Base-by-base conservation (phyloP, 345 rosid species). In the Acer yangbiense region DNA sequence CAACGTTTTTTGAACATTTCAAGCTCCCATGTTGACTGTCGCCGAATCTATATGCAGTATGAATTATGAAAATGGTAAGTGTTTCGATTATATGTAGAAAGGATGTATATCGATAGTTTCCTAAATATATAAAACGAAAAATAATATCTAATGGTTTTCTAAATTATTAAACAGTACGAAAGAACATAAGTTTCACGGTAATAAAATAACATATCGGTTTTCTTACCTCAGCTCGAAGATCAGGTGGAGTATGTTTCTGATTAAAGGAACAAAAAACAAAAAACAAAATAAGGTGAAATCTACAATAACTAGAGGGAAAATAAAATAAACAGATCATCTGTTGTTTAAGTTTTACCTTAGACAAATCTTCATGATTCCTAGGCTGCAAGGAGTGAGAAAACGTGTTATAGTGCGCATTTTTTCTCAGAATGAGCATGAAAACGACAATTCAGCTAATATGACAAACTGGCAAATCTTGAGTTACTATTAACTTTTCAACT, bases 1-100 rank as follows among this genome's bases (percentile, higher is more conserved):
- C 99, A 94, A 8, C 98, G 83, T 60, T 91, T 80, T 88, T 89
- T 89, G 29, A 94, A 93, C 2, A 79, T 84, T 73, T 87, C 78
- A 73, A 90, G 94, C 79, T 97, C 99, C 98, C 90, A 85, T 3
- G 94, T 91, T 4, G 98, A 97, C 60, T 97, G 98, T 78, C 99
- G 87, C 83, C 99, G 79, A 68, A 97, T 93, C 99, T 93, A 91
- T 78, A 18, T 78, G 17, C 20, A 60, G n/a, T 54, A 54, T 54
- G 58, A 54, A 14, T 14, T 60, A 9, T 7, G 64, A 20, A 57
- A 57, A 20, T n/a, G 9, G 9, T 57, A 57, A 57, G 11, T 57
- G 62, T 57, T 18, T 18, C 3, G 0, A 57, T 57, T 5, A 7
- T 18, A 20, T 57, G 0, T 12, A 57, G n/a, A 57, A 5, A n/a